Conservation (phyloP, 1,139 yeast species). For the Blastobotrys indianensis region DNA sequence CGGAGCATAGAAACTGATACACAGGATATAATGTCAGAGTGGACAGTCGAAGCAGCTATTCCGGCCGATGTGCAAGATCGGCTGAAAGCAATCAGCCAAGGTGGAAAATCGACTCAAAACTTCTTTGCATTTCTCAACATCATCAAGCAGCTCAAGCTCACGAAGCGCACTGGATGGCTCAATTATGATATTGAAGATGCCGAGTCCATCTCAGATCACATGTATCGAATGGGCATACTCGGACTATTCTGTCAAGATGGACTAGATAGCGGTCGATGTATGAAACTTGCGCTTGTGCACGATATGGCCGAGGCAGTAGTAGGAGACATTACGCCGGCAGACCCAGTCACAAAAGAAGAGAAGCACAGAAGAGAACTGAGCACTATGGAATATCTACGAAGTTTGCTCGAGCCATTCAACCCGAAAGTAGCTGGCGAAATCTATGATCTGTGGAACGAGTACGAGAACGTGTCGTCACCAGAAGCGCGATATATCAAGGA, state of each 20-base stretch:
- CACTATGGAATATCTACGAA: slow-evolving; percentile 63
- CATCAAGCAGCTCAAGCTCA: slow-evolving; percentile 67
- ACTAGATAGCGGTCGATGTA: slow-evolving; percentile 53
- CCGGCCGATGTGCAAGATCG: slow-evolving; percentile 46
- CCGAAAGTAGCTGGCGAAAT: slow-evolving; percentile 59
- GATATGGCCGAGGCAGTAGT: slow-evolving; percentile 93
- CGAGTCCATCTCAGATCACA: slow-evolving; percentile 88
- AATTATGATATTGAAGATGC: slow-evolving; percentile 41
- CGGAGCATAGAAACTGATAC: too few relatives aligned
- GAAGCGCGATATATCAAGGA: slow-evolving; percentile 93
- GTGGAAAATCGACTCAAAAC: slow-evolving; percentile 10
- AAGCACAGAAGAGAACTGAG: slow-evolving; percentile 78
- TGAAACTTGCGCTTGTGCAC: slow-evolving; percentile 81
- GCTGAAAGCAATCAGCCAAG: slow-evolving; percentile 25
- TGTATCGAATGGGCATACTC: slow-evolving; percentile 92
- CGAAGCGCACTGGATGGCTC: slow-evolving; percentile 91
- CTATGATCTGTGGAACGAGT: slow-evolving; percentile 76
- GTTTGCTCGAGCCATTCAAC: slow-evolving; percentile 60
- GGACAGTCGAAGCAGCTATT: slow-evolving; percentile 60
- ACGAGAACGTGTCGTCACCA: slow-evolving; percentile 71
- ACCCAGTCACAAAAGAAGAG: slow-evolving; percentile 57
- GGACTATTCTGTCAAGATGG: slow-evolving; percentile 59
- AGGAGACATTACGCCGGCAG: slow-evolving; percentile 92
- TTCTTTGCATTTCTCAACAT: slow-evolving; percentile 57
- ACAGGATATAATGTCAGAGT: slow-evolving; percentile 23